Evolutionary conservation across 1,139 yeast genomes (phyloP), one percentile per base, ranked within the genome.

Genomic region (Candida sp.): DNA sequence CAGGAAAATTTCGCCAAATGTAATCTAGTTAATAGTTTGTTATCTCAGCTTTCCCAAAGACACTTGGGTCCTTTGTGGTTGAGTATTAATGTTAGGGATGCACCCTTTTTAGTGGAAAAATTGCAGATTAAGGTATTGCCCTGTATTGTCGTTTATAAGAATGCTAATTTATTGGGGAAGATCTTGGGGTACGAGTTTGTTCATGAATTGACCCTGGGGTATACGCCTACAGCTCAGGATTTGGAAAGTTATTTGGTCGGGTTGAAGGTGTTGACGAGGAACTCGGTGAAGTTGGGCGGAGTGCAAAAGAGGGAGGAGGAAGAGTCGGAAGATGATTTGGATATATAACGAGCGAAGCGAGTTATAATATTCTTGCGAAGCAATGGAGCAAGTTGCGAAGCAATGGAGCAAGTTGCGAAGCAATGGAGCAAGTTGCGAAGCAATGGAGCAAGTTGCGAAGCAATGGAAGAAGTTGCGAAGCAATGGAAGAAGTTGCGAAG

Each of bases 31-130:
- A 79, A 82, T 50, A 61, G 67, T 4, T 70, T 72, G 43, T 59
- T 85, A 41, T 58, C 48, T 40, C 41, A 51, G 27, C 40, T 56
- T 33, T 82, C 95, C 0, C 71, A 71, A 42, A 79, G 76, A 48
- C 88, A 87, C 60, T 56, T 84, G 33, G 64, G 69, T 1, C 68
- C 87, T 2, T 72, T 72, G 47, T 78, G 86, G 45, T 62, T 81
- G 23, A 70, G 75, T 41, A 74, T 86, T n/a, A 68, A 75, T 45
- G 96, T 87, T 0, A 76, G 71, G 36, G 65, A 75, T 23, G 86
- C 91, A 1, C 90, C 95, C 2, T 88, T 88, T 56, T 64, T 88
- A 41, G 88, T 82, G 4, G 64, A 79, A 2, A 82, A 79, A 54
- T 70, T 88, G 39, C 66, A 70, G 2, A 70, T 88, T 40, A 79